Evolutionary conservation across 768 basidiomycete genomes (phyloP).

Genomic region (Panaeolus cyanescens): DNA sequence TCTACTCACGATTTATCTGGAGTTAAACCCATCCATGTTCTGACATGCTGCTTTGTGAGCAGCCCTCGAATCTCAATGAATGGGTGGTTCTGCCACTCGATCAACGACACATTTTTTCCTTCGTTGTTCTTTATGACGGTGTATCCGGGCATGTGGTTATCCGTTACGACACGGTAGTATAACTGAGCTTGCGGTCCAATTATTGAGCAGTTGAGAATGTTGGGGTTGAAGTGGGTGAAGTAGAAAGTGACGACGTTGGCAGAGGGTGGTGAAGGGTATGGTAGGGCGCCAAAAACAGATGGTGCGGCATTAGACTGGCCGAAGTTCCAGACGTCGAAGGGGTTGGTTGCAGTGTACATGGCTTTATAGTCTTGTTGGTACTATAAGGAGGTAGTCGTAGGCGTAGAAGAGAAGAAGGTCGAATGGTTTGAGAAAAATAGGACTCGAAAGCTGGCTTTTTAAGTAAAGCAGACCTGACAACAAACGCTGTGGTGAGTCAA

Average conservation of each 20-base stretch:
- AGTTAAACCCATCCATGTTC: constrained; percentile 57
- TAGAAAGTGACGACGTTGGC: constrained; percentile 40
- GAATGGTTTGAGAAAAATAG: neutral
- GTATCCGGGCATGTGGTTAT: constrained; percentile 49
- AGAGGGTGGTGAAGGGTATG: constrained; percentile 43
- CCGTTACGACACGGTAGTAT: constrained; percentile 52
- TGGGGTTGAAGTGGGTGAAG: constrained; percentile 52
- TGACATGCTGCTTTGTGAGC: constrained; percentile 48
- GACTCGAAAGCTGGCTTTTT: neutral
- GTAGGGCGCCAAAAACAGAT: constrained; percentile 66
- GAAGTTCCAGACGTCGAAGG: constrained; percentile 37
- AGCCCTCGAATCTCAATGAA: constrained; percentile 55
- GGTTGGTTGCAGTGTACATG: constrained; percentile 27
- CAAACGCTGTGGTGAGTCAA: neutral
- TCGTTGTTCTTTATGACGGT: constrained; percentile 54
- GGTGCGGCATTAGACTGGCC: constrained; percentile 27
- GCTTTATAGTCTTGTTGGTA: neutral
- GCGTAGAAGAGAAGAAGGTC: neutral
- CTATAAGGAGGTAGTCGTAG: neutral
- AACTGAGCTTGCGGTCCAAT: constrained; percentile 50
- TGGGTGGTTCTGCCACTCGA: constrained; percentile 57
- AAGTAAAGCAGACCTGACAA: neutral
- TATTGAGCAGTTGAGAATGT: constrained; percentile 56
- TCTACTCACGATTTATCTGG: constrained; percentile 40
- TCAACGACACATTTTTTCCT: constrained; percentile 48